Evolutionary conservation across 805 yeast genomes (phyloP), one percentile per base, ranked within the genome.

Genomic region (Dipodascus albidus): DNA sequence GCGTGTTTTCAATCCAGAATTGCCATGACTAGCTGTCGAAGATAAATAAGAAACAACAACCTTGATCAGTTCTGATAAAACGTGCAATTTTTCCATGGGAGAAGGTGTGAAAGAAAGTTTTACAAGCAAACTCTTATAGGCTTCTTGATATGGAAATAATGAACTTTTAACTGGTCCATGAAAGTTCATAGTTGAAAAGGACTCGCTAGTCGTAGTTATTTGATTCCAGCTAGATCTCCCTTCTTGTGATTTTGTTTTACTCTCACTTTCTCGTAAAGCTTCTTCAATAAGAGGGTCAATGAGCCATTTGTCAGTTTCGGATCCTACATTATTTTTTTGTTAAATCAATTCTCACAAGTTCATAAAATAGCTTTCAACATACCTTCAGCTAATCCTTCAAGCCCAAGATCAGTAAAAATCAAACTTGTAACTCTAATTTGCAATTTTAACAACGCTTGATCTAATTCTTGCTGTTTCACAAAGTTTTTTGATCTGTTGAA

Each of bases 221-320:
- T 38, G 17, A 14, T n/a, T 38, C 44, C 44, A 38, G 15, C 44
- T n/a, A 38, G 44, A 38, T 14, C 44, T 38, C n/a, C 4, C 3
- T 11, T 38, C 44, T 14, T 38, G 44, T 3, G 44, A 14, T 38
- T 38, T 38, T 22, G 31, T 4, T 47, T 22, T 20, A 51, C 44
- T 54, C 19, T 53, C 58, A 17, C n/a, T n/a, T 19, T 47, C 54
- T 11, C 54, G 35, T 14, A 57, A 23, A 3, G 56, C 33, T 14
- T 50, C 53, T 2, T 20, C 17, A 15, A 60, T 60, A 17, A 60
- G 48, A 3, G 57, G 55, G 3, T 54, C 24, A 6, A 51, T 55
- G 60, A 67, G 58, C 60, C 63, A 67, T 50, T 53, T 52, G 53
- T 67, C 71, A 3, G 69, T 65, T 35, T 67, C 70, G 1, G 69